A percentile compares a stretch with the other conserved stretches of the same genome.
Evolutionary conservation across 768 basidiomycete genomes (phyloP).

Genomic region (Boletus subparvulus): DNA sequence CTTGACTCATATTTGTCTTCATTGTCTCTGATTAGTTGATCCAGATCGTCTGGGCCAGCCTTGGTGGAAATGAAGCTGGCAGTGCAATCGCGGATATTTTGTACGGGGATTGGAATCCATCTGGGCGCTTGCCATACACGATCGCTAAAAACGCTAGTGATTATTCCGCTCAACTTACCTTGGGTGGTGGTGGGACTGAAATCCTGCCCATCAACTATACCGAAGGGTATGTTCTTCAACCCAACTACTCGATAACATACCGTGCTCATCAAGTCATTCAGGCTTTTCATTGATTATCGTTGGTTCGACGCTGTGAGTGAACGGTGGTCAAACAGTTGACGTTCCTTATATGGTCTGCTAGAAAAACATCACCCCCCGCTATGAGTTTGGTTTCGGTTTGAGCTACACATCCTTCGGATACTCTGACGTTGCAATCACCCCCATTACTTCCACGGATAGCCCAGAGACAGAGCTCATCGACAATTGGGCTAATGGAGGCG

Average conservation of each 20-base stretch:
- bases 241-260: no score
- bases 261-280: slow-evolving; percentile 13
- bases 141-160: slow-evolving; percentile 61
- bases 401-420: slow-evolving; percentile 85
- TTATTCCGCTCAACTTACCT: slow-evolving; percentile 45
- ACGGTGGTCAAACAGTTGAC: neutral
- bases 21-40: slow-evolving; percentile 15
- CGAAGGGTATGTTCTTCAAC: slow-evolving; percentile 39
- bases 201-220: slow-evolving; percentile 58
- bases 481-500: slow-evolving; percentile 59
- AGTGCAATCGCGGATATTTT: slow-evolving; percentile 75
- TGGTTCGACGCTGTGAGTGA: slow-evolving; percentile 63
- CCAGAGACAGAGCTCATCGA: slow-evolving; percentile 35
- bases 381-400: slow-evolving; percentile 88
- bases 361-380: slow-evolving; percentile 74
- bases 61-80: slow-evolving; percentile 76
- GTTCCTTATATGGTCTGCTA: slow-evolving; percentile 20
- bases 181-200: slow-evolving; percentile 24
- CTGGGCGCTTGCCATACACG: slow-evolving; percentile 68
- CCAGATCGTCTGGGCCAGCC: slow-evolving; percentile 48
- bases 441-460: slow-evolving; percentile 38
- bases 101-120: slow-evolving; percentile 75
- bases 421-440: slow-evolving; percentile 50
- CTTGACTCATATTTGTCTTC: slow-evolving; percentile 19
- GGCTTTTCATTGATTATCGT: slow-evolving; percentile 69